Percentiles rank a stretch among this genome's conserved stretches.
phyloP scores from a whole-genome alignment of 192 early-diverging fungal genomes.

The Podila clonocystis region DNA sequence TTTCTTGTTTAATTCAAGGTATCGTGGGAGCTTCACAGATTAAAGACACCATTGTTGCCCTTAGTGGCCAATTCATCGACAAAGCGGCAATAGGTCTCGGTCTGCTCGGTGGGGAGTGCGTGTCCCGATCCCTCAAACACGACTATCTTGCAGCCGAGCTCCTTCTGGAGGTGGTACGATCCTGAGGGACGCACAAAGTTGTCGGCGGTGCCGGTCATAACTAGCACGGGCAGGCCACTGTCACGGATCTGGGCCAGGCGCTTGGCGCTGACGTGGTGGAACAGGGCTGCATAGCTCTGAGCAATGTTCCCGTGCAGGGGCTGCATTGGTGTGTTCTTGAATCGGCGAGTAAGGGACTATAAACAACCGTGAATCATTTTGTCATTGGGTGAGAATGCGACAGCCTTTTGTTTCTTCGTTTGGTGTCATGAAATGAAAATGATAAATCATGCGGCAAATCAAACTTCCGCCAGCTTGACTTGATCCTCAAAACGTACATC shows the following conservation, averaged over 20 bases:
- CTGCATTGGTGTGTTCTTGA: constrained; percentile 24
- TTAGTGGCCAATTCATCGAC: constrained; percentile 30
- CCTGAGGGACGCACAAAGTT: constrained; percentile 47
- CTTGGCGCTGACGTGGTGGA: constrained; percentile 33
- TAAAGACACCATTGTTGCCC: constrained; percentile 43
- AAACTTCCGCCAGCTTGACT: no score
- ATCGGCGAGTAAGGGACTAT: constrained; percentile 18
- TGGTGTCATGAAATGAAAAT: neutral
- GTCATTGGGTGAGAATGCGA: neutral
- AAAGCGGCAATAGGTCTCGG: constrained; percentile 35
- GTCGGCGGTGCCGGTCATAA: constrained; percentile 37
- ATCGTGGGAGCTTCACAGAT: neutral
- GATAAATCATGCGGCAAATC: no score
- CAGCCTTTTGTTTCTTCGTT: neutral
- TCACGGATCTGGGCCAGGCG: constrained; percentile 25
- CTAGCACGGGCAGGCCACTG: constrained; percentile 18
- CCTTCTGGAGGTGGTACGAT: constrained; percentile 37
- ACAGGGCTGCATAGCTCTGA: constrained; percentile 36
- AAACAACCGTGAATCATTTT: neutral
- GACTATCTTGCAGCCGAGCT: constrained; percentile 21
- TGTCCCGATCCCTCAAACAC: constrained; percentile 49
- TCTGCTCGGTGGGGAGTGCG: constrained; percentile 37
- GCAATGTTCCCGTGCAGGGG: constrained; percentile 43
- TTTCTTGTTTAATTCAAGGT: neutral
- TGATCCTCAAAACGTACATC: constrained; percentile 17